Conservation (phyloP, 352 stramenopile species). For the Blastocystis sp. region DNA sequence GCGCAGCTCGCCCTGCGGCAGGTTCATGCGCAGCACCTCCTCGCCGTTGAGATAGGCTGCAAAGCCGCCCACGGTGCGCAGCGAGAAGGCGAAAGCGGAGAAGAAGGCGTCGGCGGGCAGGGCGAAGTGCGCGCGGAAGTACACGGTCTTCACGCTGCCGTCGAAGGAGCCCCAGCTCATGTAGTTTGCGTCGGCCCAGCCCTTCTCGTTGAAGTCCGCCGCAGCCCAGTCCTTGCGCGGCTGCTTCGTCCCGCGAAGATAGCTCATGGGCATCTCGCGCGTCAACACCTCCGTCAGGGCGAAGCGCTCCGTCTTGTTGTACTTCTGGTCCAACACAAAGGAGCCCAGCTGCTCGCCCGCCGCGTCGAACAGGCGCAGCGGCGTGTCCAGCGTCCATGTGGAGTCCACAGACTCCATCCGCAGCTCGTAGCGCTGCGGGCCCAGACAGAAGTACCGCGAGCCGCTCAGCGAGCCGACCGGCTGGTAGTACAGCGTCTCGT, state of each 20-base stretch:
- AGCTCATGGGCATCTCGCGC: neutral
- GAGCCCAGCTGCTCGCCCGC: neutral
- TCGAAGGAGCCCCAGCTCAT: neutral
- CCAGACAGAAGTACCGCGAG: neutral
- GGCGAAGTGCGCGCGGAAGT: neutral
- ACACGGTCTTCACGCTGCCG: neutral
- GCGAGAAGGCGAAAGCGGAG: neutral
- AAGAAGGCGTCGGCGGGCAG: neutral
- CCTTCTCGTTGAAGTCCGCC: neutral
- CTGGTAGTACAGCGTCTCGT: neutral
- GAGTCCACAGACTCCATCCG: neutral
- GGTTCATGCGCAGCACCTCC: slow-evolving; percentile 25
- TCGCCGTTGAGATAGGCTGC: slow-evolving; percentile 18
- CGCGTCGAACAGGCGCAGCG: neutral
- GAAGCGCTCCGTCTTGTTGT: neutral
- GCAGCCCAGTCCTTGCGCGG: neutral
- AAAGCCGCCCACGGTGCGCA: neutral
- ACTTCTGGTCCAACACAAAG: neutral
- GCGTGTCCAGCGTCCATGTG: neutral
- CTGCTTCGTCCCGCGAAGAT: neutral
- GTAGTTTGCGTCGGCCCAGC: neutral
- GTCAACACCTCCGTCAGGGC: neutral
- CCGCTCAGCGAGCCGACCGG: neutral
- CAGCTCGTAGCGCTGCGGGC: neutral
- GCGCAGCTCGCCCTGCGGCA: neutral